Evolutionary conservation across 192 early-diverging fungal species (phyloP).

Genomic region (Lobosporangium transversale): DNA sequence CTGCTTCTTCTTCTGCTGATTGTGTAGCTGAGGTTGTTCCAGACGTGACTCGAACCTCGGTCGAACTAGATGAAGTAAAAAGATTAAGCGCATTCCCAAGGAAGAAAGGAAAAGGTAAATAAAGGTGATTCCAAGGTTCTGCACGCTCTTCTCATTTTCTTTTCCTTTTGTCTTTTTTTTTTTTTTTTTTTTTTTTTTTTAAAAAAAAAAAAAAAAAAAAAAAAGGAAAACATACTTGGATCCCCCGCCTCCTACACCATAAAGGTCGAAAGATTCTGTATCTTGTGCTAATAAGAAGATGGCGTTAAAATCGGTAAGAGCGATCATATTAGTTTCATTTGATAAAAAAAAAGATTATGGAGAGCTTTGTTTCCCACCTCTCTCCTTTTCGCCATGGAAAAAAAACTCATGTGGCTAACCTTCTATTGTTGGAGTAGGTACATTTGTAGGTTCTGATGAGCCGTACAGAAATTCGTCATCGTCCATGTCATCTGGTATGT

Average conservation of each 20-base stretch:
- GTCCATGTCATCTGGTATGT: conserved; percentile 47
- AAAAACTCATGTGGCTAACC: too few species aligned
- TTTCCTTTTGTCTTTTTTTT: too few species aligned
- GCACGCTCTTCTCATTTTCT: too few species aligned
- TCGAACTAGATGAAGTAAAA: conserved; percentile 23
- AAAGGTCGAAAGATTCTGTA: conserved; percentile 46
- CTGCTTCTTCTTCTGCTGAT: not conserved
- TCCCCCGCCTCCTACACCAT: conserved; percentile 28
- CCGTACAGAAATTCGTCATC: conserved; percentile 53
- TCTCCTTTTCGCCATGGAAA: too few species aligned
- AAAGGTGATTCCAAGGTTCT: not conserved
- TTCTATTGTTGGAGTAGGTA: conserved; percentile 1
- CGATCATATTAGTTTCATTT: not conserved
- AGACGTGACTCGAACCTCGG: conserved; percentile 16
- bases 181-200: too few species aligned
- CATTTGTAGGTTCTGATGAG: conserved; percentile 21
- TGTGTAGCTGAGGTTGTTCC: conserved; percentile 15
- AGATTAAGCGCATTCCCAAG: too few species aligned
- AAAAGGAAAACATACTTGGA: conserved; percentile 26
- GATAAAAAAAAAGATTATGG: not conserved
- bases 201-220: too few species aligned
- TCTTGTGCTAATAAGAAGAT: conserved; percentile 29
- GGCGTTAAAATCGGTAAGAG: too few species aligned
- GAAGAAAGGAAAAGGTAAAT: too few species aligned
- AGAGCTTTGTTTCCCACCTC: not conserved